Base-by-base conservation (phyloP, 306 rosid species). In the Fragaria iinumae region DNA sequence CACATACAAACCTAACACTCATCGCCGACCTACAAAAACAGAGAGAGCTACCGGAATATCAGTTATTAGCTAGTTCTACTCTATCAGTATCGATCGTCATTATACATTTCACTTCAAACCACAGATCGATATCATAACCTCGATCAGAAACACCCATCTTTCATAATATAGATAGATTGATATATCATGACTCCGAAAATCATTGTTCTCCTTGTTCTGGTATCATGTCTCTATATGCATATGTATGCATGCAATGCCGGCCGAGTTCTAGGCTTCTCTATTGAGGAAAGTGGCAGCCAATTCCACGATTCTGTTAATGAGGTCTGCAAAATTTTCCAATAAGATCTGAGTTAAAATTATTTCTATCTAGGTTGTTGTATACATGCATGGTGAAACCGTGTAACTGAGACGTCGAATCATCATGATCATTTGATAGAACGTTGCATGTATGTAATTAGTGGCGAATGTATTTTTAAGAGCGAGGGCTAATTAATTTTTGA, bases 181-280 rank as follows among this genome's bases (percentile, higher is more conserved):
- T 32, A 17, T 17, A 75, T 69, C 80, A 88, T 91, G 96, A 59
- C 87, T 86, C 85, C 81, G 69, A 74, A 86, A 71, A 43, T 57
- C 63, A 8, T 74, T 64, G 25, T 57, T 41, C 41, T 87, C 63
- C 11, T 78, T 79, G 63, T 91, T 47, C 78, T 90, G 47, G 13
- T 65, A 4, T 81, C 67, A 49, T 76, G 81, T 60, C 72, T 90
- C 69, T 74, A 81, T 75, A 72, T 89, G 87, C 94, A 89, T 68
- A 74, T 89, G 87, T 90, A 87, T 91, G 96, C 94, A 87, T 86
- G 87, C 86, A 76, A 80, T 52, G 85, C 91, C 50, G 69, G 69
- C 45, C 81, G 89, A 47, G 86, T 64, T 77, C 79, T 80, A 23
- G 57, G 32, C 78, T 75, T 67, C 39, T 27, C 62, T 12, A 38